Evolutionary conservation across 352 stramenopile genomes (phyloP).

Genomic region (Phytophthora citrophthora): DNA sequence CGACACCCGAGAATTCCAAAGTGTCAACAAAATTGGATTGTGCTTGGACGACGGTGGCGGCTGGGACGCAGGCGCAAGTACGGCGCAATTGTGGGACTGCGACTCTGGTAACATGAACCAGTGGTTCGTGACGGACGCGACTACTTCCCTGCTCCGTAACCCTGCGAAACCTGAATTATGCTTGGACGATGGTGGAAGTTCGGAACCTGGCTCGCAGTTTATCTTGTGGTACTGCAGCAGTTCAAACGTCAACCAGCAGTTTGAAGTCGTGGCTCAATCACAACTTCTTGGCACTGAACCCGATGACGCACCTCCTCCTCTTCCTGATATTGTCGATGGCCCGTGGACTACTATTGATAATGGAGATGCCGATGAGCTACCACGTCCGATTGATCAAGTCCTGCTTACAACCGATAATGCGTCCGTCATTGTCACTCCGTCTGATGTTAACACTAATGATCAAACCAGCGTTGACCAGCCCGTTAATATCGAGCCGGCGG

Average conservation of each 20-base stretch:
- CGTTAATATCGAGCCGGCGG: too few species aligned
- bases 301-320: neutral
- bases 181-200: conserved; percentile 22
- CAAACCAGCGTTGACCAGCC: too few species aligned
- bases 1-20: conserved; percentile 23
- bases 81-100: conserved; percentile 22
- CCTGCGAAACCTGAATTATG: conserved; percentile 31
- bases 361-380: neutral
- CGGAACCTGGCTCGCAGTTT: conserved; percentile 2
- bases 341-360: conserved; percentile 7
- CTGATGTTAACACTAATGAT: neutral
- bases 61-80: neutral
- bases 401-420: neutral
- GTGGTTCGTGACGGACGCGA: conserved; percentile 25
- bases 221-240: conserved; percentile 20
- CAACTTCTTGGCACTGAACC: conserved; percentile 1
- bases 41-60: conserved; percentile 40
- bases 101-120: conserved; percentile 33
- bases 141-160: conserved; percentile 29
- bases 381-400: neutral
- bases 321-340: conserved; percentile 1
- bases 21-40: conserved; percentile 25
- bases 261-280: conserved; percentile 21
- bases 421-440: neutral
- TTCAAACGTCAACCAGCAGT: conserved; percentile 26